Base-by-base conservation (phyloP, 2,329 filamentous ascomycete species). In the Botrytis cinerea region DNA sequence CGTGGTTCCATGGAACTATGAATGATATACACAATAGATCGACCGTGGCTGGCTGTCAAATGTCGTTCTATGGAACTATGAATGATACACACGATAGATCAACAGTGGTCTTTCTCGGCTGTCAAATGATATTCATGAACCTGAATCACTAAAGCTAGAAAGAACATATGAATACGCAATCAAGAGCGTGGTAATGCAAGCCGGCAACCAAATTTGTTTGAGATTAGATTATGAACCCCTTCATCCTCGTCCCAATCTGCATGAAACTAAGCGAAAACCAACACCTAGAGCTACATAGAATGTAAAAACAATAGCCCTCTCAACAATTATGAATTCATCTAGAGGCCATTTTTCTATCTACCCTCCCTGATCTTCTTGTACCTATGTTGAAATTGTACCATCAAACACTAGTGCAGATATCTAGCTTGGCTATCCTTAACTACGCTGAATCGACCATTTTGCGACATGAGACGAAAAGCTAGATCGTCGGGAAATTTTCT, bases 241-340 rank as follows among this genome's bases (percentile, higher is more conserved):
- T 69, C 66, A 69, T 69, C 35, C 48, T 57, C 35, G 28, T 43
- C 28, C 22, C n/a, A 69, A 69, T 59, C 28, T 32, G 48, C 25
- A 43, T 68, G 66, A 43, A 57, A 38, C 66, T 57, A 69, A 69
- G 66, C 66, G 66, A 69, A 43, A 69, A n/a, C 18, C 38, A 43
- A 28, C n/a, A 57, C 25, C 35, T 40, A 57, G 35, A 38, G 32
- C 63, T 18, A 61, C n/a, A 14, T 32, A 16, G 25, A 40, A 25
- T 62, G 60, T 43, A 62, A 62, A 62, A 62, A 62, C 35, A 38
- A 64, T 64, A 64, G 32, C 8, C 62, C 45, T 45, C 43, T 43
- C 40, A 43, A 22, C 40, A n/a, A 64, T 38, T 57, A 6, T 57
- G 32, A 43, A 43, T 68, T 40, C 8, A 28, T 51, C 18, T 68